Evolutionary conservation across 169 alveolate genomes (phyloP), one percentile per base, ranked within the genome.

Genomic region (Pseudocohnilembus persalinus): DNA sequence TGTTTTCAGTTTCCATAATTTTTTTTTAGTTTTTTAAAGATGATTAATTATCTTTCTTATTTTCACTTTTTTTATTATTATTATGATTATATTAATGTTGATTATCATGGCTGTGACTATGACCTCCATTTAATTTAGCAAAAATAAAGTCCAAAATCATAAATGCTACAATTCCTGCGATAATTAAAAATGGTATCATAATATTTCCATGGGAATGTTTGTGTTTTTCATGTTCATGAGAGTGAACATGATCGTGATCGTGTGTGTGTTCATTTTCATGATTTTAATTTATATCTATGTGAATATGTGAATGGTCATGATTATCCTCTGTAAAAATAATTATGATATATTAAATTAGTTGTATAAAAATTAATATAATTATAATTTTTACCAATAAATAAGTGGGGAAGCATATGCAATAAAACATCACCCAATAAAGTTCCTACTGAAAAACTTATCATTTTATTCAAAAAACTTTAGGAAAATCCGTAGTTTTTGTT

Each of bases 341-440:
- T 65, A 30, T 27, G n/a, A 4, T 15, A 65, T 29, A 81, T 34
- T n/a, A n/a, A 73, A 73, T 77, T 0, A 32, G 11, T 32, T 26
- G 0, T 35, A 0, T 30, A 1, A 72, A 30, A 27, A 72, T 28
- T 6, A 24, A 33, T 6, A 77, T 16, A 32, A 34, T 77, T 0
- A 1, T 28, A 33, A 15, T 1, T 26, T 31, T 31, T 33, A 31
- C 63, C n/a, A 32, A 31, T 28, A 31, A 79, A 79, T 16, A 94
- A 35, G 77, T 91, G 89, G 28, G 97, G 97, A 25, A 95, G 73
- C 65, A 89, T 89, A 82, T 95, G 97, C 84, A 92, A 91, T 74
- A 95, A 90, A 25, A 92, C 97, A 91, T 95, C 97, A 30, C 97
- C 97, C 34, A 93, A 81, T 77, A 95, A 84, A 20, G 96, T 94